Evolutionary conservation across 2,329 filamentous ascomycete species (phyloP), one percentile per base, ranked within the genome.

Genomic region (Thelonectria rubi): DNA sequence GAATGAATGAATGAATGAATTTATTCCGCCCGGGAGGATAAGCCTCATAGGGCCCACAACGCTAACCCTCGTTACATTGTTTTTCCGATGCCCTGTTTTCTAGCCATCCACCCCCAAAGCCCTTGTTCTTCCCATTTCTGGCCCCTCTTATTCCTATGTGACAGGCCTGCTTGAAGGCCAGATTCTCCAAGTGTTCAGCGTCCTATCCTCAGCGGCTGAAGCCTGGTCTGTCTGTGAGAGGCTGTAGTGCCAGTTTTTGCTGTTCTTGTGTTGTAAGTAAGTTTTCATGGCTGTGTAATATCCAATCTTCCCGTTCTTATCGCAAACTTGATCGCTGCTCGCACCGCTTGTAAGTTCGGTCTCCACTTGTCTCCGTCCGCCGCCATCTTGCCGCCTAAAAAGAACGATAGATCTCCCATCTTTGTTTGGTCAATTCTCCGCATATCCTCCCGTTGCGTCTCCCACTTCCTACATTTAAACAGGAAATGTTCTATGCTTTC

Each of bases 181-280:
- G 56, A 30, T 63, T 63, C 57, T 63, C 21, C 60, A 58, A 65
- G 60, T 63, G 58, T 65, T 63, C 56, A 63, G 63, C 56, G 48
- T 63, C 63, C 60, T 65, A 63, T 60, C 46, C 40, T 63, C 63
- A 60, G 59, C 52, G 58, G 37, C 58, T 62, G 51, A 62, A 62
- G 53, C 53, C 21, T 21, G 26, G 53, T 50, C 54, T 57, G 45
- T 32, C 46, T 50, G 26, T 15, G 18, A 17, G 37, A 57, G 54
- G 26, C 43, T 57, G 46, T 50, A 39, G 26, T 30, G 17, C 15
- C 40, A 18, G 15, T 42, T 2, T 42, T 17, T 45, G 30, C 26
- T 58, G 26, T 43, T 58, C n/a, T 5, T 30, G 21, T n/a, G 21
- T 21, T 26, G 45, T 42, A 18, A 18, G n/a, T 46, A 46, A 6